These are phyloP conservation scores for Coemansia pectinata DNA, from an alignment of 192 early-diverging fungal species.

Conservation along the genomic window DNA sequence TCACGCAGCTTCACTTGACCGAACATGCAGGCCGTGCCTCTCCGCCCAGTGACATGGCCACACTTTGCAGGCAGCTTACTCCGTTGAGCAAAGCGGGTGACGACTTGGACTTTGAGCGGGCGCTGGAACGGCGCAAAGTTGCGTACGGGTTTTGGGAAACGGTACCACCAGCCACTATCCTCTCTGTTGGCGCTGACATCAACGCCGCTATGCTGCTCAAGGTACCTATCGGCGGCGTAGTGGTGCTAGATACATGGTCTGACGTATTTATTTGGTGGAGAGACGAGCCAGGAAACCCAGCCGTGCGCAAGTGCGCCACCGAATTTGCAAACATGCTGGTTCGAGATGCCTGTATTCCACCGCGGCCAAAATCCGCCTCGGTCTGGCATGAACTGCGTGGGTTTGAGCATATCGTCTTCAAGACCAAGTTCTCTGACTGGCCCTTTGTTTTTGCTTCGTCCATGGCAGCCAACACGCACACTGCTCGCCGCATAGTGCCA, in stretches of 20 bases:
- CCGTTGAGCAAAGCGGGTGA: slow-evolving; percentile 33
- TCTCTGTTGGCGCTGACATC: slow-evolving; percentile 39
- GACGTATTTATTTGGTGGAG: slow-evolving; percentile 56
- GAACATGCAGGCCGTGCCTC: slow-evolving; percentile 16
- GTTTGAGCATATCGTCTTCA: slow-evolving; percentile 51
- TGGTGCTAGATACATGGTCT: slow-evolving; percentile 50
- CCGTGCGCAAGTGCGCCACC: slow-evolving; percentile 46
- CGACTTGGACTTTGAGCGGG: slow-evolving; percentile 49
- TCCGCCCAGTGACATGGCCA: slow-evolving; percentile 24
- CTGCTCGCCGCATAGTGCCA: slow-evolving; percentile 8
- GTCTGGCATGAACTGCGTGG: slow-evolving; percentile 52
- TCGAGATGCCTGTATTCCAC: slow-evolving; percentile 41
- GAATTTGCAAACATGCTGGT: slow-evolving; percentile 48
- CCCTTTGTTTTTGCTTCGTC: slow-evolving; percentile 48
- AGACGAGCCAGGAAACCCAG: slow-evolving; percentile 40
- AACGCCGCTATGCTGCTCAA: slow-evolving; percentile 45
- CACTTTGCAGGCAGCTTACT: slow-evolving; percentile 31
- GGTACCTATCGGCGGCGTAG: slow-evolving; percentile 43
- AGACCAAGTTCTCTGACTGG: slow-evolving; percentile 55
- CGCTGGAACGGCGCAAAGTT: slow-evolving; percentile 47
- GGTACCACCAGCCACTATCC: slow-evolving; percentile 44
- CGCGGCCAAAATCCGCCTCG: slow-evolving; percentile 40
- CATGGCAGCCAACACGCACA: slow-evolving; percentile 12
- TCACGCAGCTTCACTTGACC: slow-evolving; percentile 30
- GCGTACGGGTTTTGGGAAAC: slow-evolving; percentile 54